A percentile compares a stretch with the other conserved stretches of the same genome.
Evolutionary conservation across 371 early-diverging fungal genomes (phyloP).

Genomic region (Apophysomyces ossiformis): DNA sequence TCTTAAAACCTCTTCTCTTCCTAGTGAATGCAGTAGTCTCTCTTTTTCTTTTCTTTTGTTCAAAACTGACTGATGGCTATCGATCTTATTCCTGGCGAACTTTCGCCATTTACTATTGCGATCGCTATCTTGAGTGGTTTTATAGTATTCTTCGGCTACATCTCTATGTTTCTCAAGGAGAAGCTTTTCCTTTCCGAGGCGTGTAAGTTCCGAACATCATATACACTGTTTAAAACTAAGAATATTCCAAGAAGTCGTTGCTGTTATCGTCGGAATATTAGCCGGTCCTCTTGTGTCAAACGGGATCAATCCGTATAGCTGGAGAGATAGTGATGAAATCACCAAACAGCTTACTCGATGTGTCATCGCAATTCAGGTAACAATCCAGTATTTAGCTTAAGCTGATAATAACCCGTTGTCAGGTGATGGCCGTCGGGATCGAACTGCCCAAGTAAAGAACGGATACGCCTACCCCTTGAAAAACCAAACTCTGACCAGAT

Average conservation of each 20-base stretch:
- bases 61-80: conserved; percentile 31
- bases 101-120: conserved; percentile 49
- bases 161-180: conserved; percentile 93
- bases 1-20: conserved; percentile 12
- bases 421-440: conserved; percentile 91
- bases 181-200: conserved; percentile 90
- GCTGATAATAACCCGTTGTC: conserved; percentile 3
- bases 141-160: conserved; percentile 83
- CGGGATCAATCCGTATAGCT: conserved; percentile 65
- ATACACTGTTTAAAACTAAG: not conserved
- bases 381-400: conserved; percentile 3
- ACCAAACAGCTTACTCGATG: conserved; percentile 79
- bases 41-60: conserved; percentile 10
- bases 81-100: conserved; percentile 52
- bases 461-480: not conserved
- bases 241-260: conserved; percentile 63
- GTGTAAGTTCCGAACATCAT: conserved; percentile 48
- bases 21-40: conserved; percentile 13
- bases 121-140: conserved; percentile 81
- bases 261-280: conserved; percentile 89
- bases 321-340: conserved; percentile 56
- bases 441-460: conserved; percentile 73
- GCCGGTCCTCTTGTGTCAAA: conserved; percentile 76
- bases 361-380: conserved; percentile 80
- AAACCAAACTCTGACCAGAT: conserved; percentile 2